Conservation (phyloP, 2,329 filamentous ascomycete genomes). For the Penicillium glabrum region DNA sequence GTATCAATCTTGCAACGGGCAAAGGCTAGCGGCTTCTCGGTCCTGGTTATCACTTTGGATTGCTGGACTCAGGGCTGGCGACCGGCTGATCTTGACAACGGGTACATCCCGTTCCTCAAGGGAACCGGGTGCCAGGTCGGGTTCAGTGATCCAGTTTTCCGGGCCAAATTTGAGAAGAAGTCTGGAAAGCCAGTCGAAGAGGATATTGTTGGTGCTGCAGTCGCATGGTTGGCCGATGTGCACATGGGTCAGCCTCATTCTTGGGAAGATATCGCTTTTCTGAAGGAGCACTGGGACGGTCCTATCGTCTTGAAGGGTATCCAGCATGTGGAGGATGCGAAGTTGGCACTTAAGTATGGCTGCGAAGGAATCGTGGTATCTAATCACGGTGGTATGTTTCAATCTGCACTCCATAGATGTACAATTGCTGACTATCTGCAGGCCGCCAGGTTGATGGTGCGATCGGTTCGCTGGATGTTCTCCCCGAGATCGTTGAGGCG, state of each 20-base stretch:
- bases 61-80: conserved; percentile 68
- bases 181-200: conserved; percentile 50
- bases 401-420: not conserved
- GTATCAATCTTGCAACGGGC: conserved; percentile 63
- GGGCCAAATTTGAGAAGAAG: conserved; percentile 54
- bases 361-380: conserved; percentile 53
- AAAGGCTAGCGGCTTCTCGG: conserved; percentile 61
- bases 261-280: conserved; percentile 62
- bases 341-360: conserved; percentile 44
- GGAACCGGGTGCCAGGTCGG: conserved; percentile 62
- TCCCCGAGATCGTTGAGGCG: conserved; percentile 62
- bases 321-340: conserved; percentile 52
- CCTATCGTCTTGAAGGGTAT: conserved; percentile 65
- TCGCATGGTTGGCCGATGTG: conserved; percentile 57
- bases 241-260: conserved; percentile 49
- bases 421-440: conserved; percentile 4
- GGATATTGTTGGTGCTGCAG: conserved; percentile 50
- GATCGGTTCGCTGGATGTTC: conserved; percentile 52
- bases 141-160: conserved; percentile 67
- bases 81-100: conserved; percentile 65
- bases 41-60: conserved; percentile 71
- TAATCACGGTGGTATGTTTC: conserved; percentile 50
- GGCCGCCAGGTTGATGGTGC: conserved; percentile 53
- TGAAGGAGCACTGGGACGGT: conserved; percentile 62
- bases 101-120: conserved; percentile 54